phyloP scores from a whole-genome alignment of 768 basidiomycete genomes.

The Kwoniella sp. region DNA sequence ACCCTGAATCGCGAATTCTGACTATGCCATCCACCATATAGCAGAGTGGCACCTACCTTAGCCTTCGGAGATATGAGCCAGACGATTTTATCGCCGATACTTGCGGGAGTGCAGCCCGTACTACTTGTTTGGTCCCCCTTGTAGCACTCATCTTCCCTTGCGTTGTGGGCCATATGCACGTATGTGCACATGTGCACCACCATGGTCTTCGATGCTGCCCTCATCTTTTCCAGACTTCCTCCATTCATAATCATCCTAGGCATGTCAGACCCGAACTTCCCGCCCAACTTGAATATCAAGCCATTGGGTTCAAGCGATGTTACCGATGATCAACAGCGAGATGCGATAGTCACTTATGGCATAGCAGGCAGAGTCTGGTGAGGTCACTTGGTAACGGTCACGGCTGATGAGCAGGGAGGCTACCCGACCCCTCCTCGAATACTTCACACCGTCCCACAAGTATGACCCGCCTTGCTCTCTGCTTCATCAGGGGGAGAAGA shows the following conservation, averaged over 20 bases:
- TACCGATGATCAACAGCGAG: slow-evolving; percentile 32
- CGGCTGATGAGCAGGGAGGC: slow-evolving; percentile 66
- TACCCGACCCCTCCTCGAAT: slow-evolving; percentile 65
- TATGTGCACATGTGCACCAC: no score
- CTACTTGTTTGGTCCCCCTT: no score
- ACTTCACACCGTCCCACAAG: slow-evolving; percentile 58
- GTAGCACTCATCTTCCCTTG: no score
- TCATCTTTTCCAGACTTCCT: no score
- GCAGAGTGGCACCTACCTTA: no score
- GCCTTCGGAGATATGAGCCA: no score
- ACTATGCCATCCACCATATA: no score
- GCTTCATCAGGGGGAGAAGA: slow-evolving; percentile 30
- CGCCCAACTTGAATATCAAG: slow-evolving; percentile 58
- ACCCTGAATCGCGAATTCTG: no score
- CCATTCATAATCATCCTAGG: not conserved
- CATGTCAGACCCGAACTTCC: slow-evolving; percentile 60
- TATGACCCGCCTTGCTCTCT: slow-evolving; percentile 65
- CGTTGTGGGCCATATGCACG: no score
- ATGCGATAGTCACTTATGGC: slow-evolving; percentile 73
- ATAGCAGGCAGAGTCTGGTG: slow-evolving; percentile 87
- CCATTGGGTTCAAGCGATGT: slow-evolving; percentile 41
- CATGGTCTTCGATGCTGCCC: no score
- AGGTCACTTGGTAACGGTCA: slow-evolving; percentile 31
- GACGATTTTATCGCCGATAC: no score
- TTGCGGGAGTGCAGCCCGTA: no score